A percentile compares a stretch with the other conserved stretches of the same genome.
These are phyloP conservation scores for Dissophora globulifera DNA, from an alignment of 192 early-diverging fungal genomes.

Conservation along the genomic window DNA sequence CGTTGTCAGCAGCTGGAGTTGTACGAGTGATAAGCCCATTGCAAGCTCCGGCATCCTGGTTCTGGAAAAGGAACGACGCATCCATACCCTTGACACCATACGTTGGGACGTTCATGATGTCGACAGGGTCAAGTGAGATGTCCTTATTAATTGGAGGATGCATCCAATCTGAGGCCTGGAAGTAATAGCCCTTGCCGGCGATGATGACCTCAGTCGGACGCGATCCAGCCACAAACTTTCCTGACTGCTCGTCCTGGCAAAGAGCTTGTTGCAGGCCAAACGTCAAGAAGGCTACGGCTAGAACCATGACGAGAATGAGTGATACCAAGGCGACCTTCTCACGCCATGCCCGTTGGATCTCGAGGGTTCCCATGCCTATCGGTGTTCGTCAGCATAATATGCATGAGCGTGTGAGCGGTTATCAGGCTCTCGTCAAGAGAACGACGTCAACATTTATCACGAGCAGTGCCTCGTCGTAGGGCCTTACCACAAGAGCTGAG, in stretches of 20 bases:
- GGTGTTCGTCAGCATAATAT: not conserved
- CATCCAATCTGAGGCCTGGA: conserved; percentile 46
- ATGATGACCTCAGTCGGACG: conserved; percentile 61
- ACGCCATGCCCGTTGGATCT: conserved; percentile 84
- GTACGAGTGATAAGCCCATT: conserved; percentile 17
- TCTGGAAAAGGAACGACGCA: conserved; percentile 78
- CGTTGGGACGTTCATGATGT: conserved; percentile 62
- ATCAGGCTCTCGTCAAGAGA: too few relatives aligned
- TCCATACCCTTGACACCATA: conserved; percentile 71
- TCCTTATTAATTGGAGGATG: conserved; percentile 50
- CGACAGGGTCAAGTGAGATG: conserved; percentile 16
- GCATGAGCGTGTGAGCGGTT: not conserved
- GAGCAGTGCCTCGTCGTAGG: too few relatives aligned
- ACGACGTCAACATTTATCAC: too few relatives aligned
- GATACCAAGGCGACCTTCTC: conserved; percentile 92
- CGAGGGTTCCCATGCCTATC: conserved; percentile 66
- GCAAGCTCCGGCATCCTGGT: conserved; percentile 61
- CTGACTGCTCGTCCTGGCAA: conserved; percentile 56
- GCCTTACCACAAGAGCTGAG: conserved; percentile 51
- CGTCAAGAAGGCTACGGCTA: conserved; percentile 82
- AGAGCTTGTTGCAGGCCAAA: conserved; percentile 82
- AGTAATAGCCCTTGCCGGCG: conserved; percentile 72
- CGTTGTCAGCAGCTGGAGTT: conserved; percentile 11
- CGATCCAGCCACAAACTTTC: conserved; percentile 54
- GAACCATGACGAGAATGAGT: conserved; percentile 80